Evolutionary conservation across 2,329 filamentous ascomycete species (phyloP), one percentile per base, ranked within the genome.

Genomic region (Botrytis sinoallii): DNA sequence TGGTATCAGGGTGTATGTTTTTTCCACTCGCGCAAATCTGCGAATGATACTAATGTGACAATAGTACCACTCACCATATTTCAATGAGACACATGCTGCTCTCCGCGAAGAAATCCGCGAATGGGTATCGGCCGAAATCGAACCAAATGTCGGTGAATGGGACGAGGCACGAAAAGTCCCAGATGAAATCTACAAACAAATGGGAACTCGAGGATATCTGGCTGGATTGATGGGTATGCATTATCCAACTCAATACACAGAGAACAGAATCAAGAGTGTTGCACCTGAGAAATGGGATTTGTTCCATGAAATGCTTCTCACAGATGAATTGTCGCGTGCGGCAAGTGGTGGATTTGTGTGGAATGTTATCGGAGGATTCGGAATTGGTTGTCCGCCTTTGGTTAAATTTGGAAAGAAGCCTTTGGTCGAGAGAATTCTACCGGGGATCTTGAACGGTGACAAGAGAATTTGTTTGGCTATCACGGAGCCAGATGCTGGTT

Each of bases 391-490:
- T 79, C 96, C 96, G 52, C 96, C 96, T 3, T 83, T 98, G 38
- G 89, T 77, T 2, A 74, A 80, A 44, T 68, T 63, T 12, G 85
- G 85, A 0, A 80, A 76, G 71, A 75, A 70, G 75, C 78, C 69
- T 82, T 82, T 29, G 86, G 88, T 32, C 86, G 86, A 98, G 79
- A 91, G 95, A 72, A 94, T 99, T 81, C 84, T 97, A 72, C 96
- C 96, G 0, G 94, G 90, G 22, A 95, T 99, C 77, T 85, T 99
- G 73, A 90, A 89, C 75, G 96, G 96, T 76, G 94, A 98, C 84
- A 98, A 98, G 90, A 91, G 96, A 77, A 98, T 99, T 82, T 99
- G 96, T 84, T 86, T 99, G 75, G 96, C 96, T 79, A 98, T 99
- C 79, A 99, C 96, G 0, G 96, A 99, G 85, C 96, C 92, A 75